A percentile compares a stretch with the other conserved stretches of the same genome.
Conservation (phyloP, 2,329 filamentous ascomycete species). For the Podosphaera xanthii region DNA sequence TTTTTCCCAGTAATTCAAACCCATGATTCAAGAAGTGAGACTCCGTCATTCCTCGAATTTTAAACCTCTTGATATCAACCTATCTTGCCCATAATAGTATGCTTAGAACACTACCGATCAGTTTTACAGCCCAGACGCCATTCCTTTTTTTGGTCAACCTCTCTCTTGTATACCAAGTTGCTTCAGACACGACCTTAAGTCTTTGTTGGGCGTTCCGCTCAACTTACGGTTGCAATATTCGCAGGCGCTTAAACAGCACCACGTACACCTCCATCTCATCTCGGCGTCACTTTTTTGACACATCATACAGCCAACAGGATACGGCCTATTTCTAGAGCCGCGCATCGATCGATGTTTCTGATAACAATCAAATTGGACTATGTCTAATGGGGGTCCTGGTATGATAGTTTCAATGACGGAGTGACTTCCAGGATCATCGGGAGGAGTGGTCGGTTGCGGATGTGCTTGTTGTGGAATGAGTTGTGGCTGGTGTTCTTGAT, state of each 20-base stretch:
- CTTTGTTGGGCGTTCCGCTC: conserved; percentile 9
- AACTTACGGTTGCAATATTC: conserved; percentile 13
- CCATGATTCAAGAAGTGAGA: no score
- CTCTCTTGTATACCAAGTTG: conserved; percentile 4
- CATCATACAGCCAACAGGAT: conserved; percentile 15
- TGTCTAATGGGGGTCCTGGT: conserved; percentile 6
- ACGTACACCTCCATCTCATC: conserved; percentile 13
- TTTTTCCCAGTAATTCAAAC: no score
- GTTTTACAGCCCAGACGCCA: not conserved
- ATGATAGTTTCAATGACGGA: conserved; percentile 8
- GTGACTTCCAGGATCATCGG: conserved; percentile 8
- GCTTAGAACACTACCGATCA: no score
- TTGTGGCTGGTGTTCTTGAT: conserved; percentile 6
- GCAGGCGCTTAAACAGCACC: conserved; percentile 16
- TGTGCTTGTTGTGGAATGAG: no score
- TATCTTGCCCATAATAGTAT: no score
- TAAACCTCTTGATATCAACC: no score
- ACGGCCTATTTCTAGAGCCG: conserved; percentile 11
- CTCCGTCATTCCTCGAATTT: no score
- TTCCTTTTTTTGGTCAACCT: not conserved
- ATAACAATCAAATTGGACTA: conserved; percentile 14
- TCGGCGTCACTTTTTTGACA: conserved; percentile 13
- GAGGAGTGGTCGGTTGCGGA: conserved; percentile 3
- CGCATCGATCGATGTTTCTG: conserved; percentile 15
- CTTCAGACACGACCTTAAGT: conserved; percentile 10